Evolutionary conservation across 345 rosid species (phyloP), one percentile per base, ranked within the genome.

Genomic region (Linum tenue): DNA sequence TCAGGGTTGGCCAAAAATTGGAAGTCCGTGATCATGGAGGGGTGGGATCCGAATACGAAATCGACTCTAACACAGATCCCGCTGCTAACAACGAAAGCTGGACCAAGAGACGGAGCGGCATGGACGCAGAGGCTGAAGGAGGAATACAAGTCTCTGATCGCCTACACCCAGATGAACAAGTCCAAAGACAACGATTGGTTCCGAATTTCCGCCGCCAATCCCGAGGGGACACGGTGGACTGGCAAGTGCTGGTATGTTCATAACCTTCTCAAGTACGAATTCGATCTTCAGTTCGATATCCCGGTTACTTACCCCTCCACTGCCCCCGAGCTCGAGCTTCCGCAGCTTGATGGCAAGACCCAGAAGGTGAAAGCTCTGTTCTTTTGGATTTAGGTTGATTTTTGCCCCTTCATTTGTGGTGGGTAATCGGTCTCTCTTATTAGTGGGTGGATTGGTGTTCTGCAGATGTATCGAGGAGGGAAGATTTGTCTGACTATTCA

Each of bases 231-330:
- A 0, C 96, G 96, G 15, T 92, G 98, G 98, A 83, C 90, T 8
- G 97, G 98, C 38, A 92, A 90, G 83, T 90, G 98, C 75, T 90
- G 98, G 97, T 92, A 92, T 70, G 91, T 92, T 65, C 96, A 92
- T 73, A 92, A 92, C 70, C 91, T 92, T 64, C 90, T 92, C 73
- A 92, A 92, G 77, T 92, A 92, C 74, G 97, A 90, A 70, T 92
- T 92, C 69, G 94, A 90, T 78, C 96, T 92, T 62, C 98, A 90
- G 69, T 92, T 92, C 61, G 98, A 92, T 73, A 84, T 92, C 57
- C 96, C 98, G 0, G 77, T 92, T 38, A 92, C 98, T 12, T 92
- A 92, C 65, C 97, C 96, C 0, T 81, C 96, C 59, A 90, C 98
- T 60, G 89, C 96, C 31, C 97, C 98, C 9, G 98, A 92, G 81